Evolutionary conservation across 139 green algal genomes (phyloP), one percentile per base, ranked within the genome.

Genomic region (Pleodorina starrii): DNA sequence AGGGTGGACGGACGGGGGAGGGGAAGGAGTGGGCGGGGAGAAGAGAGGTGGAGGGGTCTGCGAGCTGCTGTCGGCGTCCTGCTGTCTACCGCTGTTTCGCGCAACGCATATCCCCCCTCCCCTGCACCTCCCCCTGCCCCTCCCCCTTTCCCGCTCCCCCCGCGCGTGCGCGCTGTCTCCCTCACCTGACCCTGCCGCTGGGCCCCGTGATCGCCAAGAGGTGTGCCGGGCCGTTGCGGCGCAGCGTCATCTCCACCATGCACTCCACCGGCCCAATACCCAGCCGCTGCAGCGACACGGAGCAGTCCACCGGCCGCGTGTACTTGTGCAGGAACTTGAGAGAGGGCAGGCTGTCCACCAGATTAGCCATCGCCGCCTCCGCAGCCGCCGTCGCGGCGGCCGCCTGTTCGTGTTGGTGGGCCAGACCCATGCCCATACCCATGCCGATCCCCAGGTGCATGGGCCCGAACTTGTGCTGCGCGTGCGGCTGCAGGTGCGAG

Each of bases 311-410:
- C 23, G 81, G 60, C 43, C 43, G 60, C 4, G 43, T 68, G 81
- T 87, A 87, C 81, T 87, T 87, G 60, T 87, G 81, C 81, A 87
- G 43, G 60, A 87, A 87, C 25, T 35, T 32, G 42, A 87, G 27
- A 16, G 79, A 75, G 16, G 79, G 12, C 57, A 86, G 38, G 3
- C 14, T 3, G 42, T 86, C 57, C 19, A 63, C 29, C 32, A 27
- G 7, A 19, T 36, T 19, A 21, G 36, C 25, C 27, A 29, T 50
- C 1, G 78, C 21, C 2, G 27, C 32, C n/a, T 35, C 48, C 9
- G 36, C 35, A 0, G 76, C 76, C 25, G 76, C 32, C 9, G n/a
- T 29, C 46, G 32, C 46, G 75, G 44, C 48, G 76, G 27, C 25
- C 0, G 44, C 44, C 48, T 43, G 44, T 3, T 29, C 44, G 25